A percentile compares a stretch with the other conserved stretches of the same genome.
phyloP scores from a whole-genome alignment of 2,329 filamentous ascomycete genomes.

The Verticillium alfalfae region DNA sequence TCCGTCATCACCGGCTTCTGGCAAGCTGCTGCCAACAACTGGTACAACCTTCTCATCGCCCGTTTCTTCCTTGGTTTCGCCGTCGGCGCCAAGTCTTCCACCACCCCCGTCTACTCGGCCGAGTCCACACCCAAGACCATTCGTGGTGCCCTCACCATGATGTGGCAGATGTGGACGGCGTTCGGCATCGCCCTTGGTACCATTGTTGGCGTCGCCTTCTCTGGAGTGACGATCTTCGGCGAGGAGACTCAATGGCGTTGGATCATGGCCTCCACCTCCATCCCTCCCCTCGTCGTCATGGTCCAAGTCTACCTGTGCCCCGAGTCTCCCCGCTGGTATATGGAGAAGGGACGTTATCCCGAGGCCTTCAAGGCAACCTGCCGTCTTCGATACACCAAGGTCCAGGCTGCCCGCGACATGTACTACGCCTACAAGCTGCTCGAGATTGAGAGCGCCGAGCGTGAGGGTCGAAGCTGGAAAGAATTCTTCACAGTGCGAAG shows the following conservation, averaged over 20 bases:
- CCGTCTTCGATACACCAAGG: conserved; percentile 36
- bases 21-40: conserved; percentile 43
- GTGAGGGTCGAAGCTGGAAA: conserved; percentile 21
- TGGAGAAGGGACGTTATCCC: conserved; percentile 39
- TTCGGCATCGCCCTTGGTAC: conserved; percentile 35
- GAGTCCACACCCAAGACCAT: conserved; percentile 30
- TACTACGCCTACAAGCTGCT: conserved; percentile 40
- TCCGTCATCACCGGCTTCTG: conserved; percentile 46
- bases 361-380: conserved; percentile 39
- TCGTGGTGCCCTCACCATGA: conserved; percentile 31
- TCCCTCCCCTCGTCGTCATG: conserved; percentile 46
- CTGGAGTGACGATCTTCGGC: conserved; percentile 24
- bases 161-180: conserved; percentile 25
- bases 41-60: conserved; percentile 21
- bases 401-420: conserved; percentile 46
- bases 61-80: conserved; percentile 29
- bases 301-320: conserved; percentile 48
- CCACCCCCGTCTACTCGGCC: conserved; percentile 27
- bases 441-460: conserved; percentile 21
- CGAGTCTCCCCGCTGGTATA: conserved; percentile 48
- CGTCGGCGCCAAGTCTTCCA: conserved; percentile 28
- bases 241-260: conserved; percentile 23
- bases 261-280: conserved; percentile 44
- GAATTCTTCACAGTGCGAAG: conserved; percentile 30
- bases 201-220: conserved; percentile 24